phyloP scores from a whole-genome alignment of 1,284 basidiomycete genomes.

The Ustilago crameri region DNA sequence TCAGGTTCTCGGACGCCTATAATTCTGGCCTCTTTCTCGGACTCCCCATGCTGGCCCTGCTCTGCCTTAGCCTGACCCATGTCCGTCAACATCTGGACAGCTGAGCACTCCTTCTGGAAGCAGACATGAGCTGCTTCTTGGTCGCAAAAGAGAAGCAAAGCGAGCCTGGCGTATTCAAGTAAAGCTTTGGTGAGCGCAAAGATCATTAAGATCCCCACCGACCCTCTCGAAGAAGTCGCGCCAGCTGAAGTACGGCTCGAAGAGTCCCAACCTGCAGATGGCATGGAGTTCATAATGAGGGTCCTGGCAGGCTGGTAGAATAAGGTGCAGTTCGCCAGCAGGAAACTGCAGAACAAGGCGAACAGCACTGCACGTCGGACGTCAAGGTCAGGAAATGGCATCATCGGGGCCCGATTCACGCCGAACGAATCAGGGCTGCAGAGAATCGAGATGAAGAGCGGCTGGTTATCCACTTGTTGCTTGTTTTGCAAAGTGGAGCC shows the following conservation, averaged over 20 bases:
- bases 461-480: no score
- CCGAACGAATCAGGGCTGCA: no score
- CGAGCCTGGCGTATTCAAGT: slow-evolving; percentile 17
- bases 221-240: slow-evolving; percentile 1
- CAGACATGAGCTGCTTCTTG: slow-evolving; percentile 11
- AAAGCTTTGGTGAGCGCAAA: slow-evolving; percentile 11
- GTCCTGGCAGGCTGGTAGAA: no score
- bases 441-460: no score
- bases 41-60: neutral
- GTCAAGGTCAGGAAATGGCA: no score
- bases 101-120: slow-evolving; percentile 20
- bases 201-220: neutral
- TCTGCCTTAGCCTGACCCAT: neutral
- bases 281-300: no score
- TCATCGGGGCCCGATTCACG: no score
- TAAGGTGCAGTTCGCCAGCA: no score
- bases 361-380: no score
- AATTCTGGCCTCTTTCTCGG: neutral
- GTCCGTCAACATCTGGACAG: neutral
- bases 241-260: neutral
- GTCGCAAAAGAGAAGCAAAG: slow-evolving; percentile 14
- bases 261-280: neutral
- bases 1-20: neutral
- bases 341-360: no score
- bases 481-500: no score